Evolutionary conservation across 106 monocot genomes (phyloP).

Genomic region (Dactylorhiza incarnata): DNA sequence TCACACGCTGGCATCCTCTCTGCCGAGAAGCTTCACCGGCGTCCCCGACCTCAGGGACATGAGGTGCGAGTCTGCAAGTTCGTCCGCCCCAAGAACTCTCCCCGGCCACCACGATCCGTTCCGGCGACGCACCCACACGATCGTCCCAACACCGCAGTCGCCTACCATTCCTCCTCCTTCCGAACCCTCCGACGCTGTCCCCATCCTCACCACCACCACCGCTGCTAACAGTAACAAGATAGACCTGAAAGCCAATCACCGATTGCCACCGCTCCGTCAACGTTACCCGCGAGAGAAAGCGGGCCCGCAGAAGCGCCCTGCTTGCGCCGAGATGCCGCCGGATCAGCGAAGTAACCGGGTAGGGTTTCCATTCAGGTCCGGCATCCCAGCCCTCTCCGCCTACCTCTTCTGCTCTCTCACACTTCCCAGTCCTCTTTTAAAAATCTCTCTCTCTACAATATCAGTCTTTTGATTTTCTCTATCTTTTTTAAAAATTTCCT

Average conservation of each 20-base stretch:
- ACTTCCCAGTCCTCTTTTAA: neutral
- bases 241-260: neutral
- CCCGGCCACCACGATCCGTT: constrained; percentile 98
- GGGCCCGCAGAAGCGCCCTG: neutral
- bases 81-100: constrained; percentile 73
- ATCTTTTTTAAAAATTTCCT: neutral
- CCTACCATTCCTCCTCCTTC: constrained; percentile 12
- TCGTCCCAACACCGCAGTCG: constrained; percentile 48
- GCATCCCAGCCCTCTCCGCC: neutral
- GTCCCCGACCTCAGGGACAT: constrained; percentile 89
- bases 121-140: constrained; percentile 78
- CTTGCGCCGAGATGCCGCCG: neutral
- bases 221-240: neutral
- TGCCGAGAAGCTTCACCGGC: constrained; percentile 81
- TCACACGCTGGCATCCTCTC: constrained; percentile 95
- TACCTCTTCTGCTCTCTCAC: neutral
- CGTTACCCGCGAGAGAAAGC: constrained; percentile 1
- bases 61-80: constrained; percentile 70
- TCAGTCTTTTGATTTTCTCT: neutral
- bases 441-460: neutral
- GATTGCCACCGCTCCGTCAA: neutral
- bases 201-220: neutral
- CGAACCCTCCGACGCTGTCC: constrained; percentile 4
- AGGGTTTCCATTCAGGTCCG: constrained; percentile 4
- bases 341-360: neutral